A percentile compares a stretch with the other conserved stretches of the same genome.
Evolutionary conservation across 116 monocot genomes (phyloP).

Genomic region (Iris pallida): DNA sequence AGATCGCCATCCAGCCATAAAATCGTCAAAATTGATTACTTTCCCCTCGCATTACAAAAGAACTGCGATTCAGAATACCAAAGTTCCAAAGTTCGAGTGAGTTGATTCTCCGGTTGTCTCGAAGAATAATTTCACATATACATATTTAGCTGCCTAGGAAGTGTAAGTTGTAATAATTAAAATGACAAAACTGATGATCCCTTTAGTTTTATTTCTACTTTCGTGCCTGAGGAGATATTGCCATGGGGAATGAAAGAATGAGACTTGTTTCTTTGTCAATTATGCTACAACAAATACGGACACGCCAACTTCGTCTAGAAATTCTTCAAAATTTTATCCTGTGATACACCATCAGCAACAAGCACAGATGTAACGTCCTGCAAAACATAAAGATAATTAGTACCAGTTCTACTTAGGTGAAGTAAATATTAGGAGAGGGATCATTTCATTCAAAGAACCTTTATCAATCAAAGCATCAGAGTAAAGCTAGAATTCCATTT

Average conservation of each 20-base stretch:
- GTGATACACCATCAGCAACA: conserved; percentile 10
- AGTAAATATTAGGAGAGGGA: not conserved
- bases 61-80: no score
- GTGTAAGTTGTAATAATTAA: no score
- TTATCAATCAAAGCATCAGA: not conserved
- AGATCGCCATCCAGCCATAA: no score
- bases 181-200: no score
- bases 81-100: no score
- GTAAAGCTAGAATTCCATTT: not conserved
- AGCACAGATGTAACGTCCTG: conserved; percentile 16
- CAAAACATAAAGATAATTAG: not conserved
- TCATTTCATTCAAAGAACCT: conserved; percentile 4
- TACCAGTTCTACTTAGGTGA: not conserved
- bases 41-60: no score
- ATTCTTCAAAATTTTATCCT: conserved; percentile 18
- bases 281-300: not conserved
- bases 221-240: no score
- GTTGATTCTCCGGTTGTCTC: no score
- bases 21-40: no score
- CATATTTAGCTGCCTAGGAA: no score
- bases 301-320: not conserved
- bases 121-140: no score
- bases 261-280: not conserved
- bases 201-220: no score
- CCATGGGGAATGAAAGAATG: not conserved